Conservation (phyloP, 768 basidiomycete genomes). For the Dentipellis sp. region DNA sequence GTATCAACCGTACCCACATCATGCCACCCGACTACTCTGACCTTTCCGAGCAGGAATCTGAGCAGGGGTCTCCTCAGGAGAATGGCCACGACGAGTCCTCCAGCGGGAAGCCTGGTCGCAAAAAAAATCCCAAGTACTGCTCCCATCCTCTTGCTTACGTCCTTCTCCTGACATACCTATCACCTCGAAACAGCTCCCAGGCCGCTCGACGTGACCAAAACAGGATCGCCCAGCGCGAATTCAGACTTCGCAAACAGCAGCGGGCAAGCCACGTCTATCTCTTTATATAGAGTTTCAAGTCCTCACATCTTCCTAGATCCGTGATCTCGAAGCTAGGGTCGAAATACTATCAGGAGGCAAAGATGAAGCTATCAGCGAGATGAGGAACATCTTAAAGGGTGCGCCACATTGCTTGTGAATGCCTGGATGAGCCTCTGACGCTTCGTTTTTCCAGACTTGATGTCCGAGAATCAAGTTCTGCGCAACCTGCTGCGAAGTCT, state of each 20-base stretch:
- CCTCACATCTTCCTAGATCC: slow-evolving; percentile 46
- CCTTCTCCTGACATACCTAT: slow-evolving; percentile 9
- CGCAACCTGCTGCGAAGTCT: slow-evolving; percentile 71
- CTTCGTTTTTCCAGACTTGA: slow-evolving; percentile 46
- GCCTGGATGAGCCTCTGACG: not conserved
- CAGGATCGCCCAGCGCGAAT: slow-evolving; percentile 89
- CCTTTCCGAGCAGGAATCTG: slow-evolving; percentile 44
- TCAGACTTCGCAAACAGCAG: slow-evolving; percentile 87
- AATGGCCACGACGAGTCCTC: slow-evolving; percentile 12
- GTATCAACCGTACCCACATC: slow-evolving; percentile 18
- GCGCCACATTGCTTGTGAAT: slow-evolving; percentile 7
- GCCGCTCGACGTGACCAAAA: slow-evolving; percentile 85
- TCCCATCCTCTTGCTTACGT: slow-evolving; percentile 20
- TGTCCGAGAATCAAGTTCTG: slow-evolving; percentile 83
- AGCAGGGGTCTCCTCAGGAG: slow-evolving; percentile 41
- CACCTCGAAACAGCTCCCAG: slow-evolving; percentile 51
- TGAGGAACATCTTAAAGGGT: slow-evolving; percentile 79
- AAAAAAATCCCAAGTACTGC: slow-evolving; percentile 83
- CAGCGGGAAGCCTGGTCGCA: slow-evolving; percentile 58
- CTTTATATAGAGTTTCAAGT: not conserved
- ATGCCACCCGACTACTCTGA: slow-evolving; percentile 6
- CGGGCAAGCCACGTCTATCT: slow-evolving; percentile 32
- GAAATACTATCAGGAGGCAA: slow-evolving; percentile 89
- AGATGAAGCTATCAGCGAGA: slow-evolving; percentile 79
- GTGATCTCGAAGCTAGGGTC: slow-evolving; percentile 92